Conservation (phyloP, 202 grass and related monocot genomes). For the Bolboschoenoplectus hybrid region DNA sequence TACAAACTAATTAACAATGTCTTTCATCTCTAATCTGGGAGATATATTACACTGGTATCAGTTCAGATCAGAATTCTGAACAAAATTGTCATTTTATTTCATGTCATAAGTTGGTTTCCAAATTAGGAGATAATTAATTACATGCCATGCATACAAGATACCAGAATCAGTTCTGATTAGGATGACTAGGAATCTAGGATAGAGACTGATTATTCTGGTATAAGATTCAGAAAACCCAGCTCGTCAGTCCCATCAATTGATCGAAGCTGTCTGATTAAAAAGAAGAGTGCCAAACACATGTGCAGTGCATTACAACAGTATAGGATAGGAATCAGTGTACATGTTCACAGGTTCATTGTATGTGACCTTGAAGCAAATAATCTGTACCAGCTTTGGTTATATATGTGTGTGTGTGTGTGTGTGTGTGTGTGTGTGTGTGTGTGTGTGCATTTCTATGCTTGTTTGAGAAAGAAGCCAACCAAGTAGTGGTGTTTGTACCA, state of each 20-base stretch:
- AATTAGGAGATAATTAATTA: not conserved
- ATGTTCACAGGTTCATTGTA: not conserved
- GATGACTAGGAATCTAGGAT: not conserved
- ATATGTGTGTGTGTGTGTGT: not conserved
- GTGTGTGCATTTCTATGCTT: not conserved
- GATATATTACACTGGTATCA: not conserved
- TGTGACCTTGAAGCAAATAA: not conserved
- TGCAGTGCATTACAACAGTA: not conserved
- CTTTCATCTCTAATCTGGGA: not conserved
- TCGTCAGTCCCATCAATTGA: not conserved
- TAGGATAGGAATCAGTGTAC: not conserved
- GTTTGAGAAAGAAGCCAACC: not conserved
- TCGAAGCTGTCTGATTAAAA: not conserved
- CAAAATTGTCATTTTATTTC: not conserved
- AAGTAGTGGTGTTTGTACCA: not conserved
- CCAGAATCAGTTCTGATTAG: not conserved
- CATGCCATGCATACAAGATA: not conserved
- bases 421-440: not conserved
- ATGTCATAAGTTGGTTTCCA: conserved; percentile 15
- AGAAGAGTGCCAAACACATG: not conserved
- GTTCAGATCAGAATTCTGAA: not conserved
- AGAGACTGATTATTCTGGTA: conserved; percentile 16
- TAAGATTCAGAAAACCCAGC: not conserved
- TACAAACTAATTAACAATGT: not conserved
- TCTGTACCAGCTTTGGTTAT: not conserved